Evolutionary conservation across 352 stramenopile genomes (phyloP).

Genomic region (Pythium guiyangense): DNA sequence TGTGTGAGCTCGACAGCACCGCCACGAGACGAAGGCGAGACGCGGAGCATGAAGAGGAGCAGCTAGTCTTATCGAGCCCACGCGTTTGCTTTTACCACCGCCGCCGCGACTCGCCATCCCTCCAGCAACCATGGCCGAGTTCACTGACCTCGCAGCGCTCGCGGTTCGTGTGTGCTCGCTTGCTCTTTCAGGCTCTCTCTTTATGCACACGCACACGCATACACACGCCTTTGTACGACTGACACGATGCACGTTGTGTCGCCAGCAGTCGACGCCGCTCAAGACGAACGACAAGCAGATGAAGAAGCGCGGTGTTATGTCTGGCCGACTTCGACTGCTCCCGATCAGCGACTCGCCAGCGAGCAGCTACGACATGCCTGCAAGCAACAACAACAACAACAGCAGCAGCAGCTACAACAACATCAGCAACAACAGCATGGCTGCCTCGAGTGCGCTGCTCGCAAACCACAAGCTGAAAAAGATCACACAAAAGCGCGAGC

Average conservation of each 20-base stretch:
- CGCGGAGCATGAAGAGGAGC: slow-evolving; percentile 6
- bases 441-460: slow-evolving; percentile 8
- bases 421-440: slow-evolving; percentile 11
- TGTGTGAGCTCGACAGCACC: no score
- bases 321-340: slow-evolving; percentile 41
- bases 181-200: not conserved
- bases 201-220: not conserved
- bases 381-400: slow-evolving; percentile 20
- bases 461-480: slow-evolving; percentile 48
- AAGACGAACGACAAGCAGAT: slow-evolving; percentile 29
- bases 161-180: slow-evolving; percentile 7
- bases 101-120: not conserved
- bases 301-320: slow-evolving; percentile 46
- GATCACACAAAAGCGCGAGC: slow-evolving; percentile 72
- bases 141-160: slow-evolving; percentile 54
- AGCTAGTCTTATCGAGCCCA: not conserved
- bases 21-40: no score
- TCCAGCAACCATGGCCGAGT: slow-evolving; percentile 34
- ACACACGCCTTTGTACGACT: not conserved
- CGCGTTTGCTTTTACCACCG: no score
- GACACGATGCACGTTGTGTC: not conserved
- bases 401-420: slow-evolving; percentile 18
- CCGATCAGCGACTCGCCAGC: slow-evolving; percentile 35
- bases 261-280: slow-evolving; percentile 23
- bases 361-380: slow-evolving; percentile 22